Conservation (phyloP, 176 grass and related monocot species). For the Microstegium vimineum region DNA sequence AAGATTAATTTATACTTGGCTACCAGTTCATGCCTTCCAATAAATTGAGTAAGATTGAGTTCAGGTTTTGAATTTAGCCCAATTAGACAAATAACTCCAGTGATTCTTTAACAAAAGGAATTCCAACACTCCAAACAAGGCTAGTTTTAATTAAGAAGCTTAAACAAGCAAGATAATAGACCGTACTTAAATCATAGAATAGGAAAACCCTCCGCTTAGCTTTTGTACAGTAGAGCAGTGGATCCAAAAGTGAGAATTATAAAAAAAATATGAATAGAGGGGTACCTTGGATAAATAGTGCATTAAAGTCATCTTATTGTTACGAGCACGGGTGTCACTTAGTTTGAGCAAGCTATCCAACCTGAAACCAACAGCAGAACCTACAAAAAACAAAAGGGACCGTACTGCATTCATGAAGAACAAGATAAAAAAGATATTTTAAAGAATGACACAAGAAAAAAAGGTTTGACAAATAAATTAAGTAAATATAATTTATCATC, state of each 20-base stretch:
- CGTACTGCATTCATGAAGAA: neutral
- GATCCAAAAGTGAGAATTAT: neutral
- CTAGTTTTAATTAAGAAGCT: neutral
- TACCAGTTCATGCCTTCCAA: neutral
- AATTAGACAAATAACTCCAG: neutral
- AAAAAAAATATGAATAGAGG: neutral
- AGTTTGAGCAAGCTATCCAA: conserved; percentile 98
- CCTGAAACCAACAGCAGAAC: conserved; percentile 98
- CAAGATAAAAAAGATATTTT: neutral
- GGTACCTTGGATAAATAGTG: conserved; percentile 97
- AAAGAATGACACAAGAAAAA: neutral
- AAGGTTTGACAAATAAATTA: neutral
- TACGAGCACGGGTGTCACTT: conserved; percentile 88
- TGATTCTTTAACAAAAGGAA: conserved; percentile 1
- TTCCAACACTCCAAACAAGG: neutral
- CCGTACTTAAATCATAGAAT: neutral
- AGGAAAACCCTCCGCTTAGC: neutral
- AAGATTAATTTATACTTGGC: neutral
- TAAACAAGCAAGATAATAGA: neutral
- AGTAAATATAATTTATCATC: neutral
- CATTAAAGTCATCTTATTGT: conserved; percentile 99
- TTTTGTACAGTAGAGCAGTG: neutral
- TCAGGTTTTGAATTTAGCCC: neutral
- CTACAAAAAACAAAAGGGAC: conserved; percentile 40
- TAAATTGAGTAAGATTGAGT: neutral